phyloP scores from a whole-genome alignment of 176 grass and related monocot genomes.

The Cocos nucifera region DNA sequence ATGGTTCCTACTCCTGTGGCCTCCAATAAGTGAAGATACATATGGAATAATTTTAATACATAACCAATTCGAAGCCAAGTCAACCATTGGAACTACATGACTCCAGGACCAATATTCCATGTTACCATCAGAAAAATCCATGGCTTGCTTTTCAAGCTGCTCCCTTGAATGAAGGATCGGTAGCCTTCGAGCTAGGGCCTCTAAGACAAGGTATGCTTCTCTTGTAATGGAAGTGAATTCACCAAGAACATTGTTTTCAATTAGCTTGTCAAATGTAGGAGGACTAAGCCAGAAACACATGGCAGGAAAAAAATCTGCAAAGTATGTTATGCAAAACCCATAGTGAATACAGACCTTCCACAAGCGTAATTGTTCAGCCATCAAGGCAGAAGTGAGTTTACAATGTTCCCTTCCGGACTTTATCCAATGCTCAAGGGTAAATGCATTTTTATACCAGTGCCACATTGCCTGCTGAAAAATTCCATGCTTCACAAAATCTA shows the following conservation, averaged over 20 bases:
- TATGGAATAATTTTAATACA: slow-evolving; percentile 42
- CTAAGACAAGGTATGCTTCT: slow-evolving; percentile 79
- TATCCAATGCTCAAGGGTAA: slow-evolving; percentile 71
- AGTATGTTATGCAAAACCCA: slow-evolving; percentile 63
- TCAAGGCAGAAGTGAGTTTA: slow-evolving; percentile 57
- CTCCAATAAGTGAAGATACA: slow-evolving; percentile 22
- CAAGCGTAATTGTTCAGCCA: slow-evolving; percentile 74
- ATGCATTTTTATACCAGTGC: slow-evolving; percentile 57
- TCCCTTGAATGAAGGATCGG: slow-evolving; percentile 59
- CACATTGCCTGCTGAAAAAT: slow-evolving; percentile 75
- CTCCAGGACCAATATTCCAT: slow-evolving; percentile 67
- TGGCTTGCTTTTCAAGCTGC: slow-evolving; percentile 34
- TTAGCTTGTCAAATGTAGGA: slow-evolving; percentile 54
- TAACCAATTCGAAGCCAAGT: slow-evolving; percentile 65
- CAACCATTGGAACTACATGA: slow-evolving; percentile 72
- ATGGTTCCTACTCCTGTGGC: slow-evolving; percentile 20
- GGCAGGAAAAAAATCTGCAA: slow-evolving; percentile 75
- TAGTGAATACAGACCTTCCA: slow-evolving; percentile 85
- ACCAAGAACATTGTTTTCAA: slow-evolving; percentile 37
- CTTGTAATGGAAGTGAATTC: slow-evolving; percentile 74
- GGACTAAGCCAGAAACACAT: slow-evolving; percentile 63
- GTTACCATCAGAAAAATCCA: slow-evolving; percentile 14
- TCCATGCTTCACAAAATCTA: slow-evolving; percentile 68
- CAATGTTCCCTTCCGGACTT: slow-evolving; percentile 51
- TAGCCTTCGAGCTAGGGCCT: slow-evolving; percentile 59